Conservation (phyloP, 2,329 filamentous ascomycete species). For the Neospermospora avenae region DNA sequence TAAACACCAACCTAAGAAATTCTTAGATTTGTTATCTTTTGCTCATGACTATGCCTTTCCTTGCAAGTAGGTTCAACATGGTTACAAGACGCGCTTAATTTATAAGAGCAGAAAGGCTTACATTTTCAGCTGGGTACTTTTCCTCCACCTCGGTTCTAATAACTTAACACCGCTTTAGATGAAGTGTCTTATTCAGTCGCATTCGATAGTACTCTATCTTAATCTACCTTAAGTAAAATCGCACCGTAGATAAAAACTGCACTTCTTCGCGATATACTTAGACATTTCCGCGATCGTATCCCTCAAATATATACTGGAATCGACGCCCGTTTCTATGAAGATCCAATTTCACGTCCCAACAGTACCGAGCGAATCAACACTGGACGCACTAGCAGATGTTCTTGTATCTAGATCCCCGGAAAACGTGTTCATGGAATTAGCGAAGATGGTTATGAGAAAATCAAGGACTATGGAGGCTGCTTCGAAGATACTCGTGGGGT, state of each 20-base stretch:
- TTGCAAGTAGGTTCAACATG: too few relatives aligned
- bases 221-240: not conserved
- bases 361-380: constrained; percentile 51
- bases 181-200: too few relatives aligned
- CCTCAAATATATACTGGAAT: constrained; percentile 33
- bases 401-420: constrained; percentile 28
- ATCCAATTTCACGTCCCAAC: constrained; percentile 53
- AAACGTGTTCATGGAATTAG: constrained; percentile 30
- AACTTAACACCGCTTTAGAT: too few relatives aligned
- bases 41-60: too few relatives aligned
- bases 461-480: constrained; percentile 12
- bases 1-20: too few relatives aligned
- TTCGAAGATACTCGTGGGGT: not conserved
- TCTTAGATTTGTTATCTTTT: too few relatives aligned
- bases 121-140: too few relatives aligned
- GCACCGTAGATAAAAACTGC: constrained; percentile 1
- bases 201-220: too few relatives aligned
- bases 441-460: constrained; percentile 24
- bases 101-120: too few relatives aligned
- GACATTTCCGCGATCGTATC: constrained; percentile 3
- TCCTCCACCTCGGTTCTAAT: too few relatives aligned
- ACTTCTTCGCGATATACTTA: constrained; percentile 3
- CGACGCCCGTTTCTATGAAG: constrained; percentile 40
- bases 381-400: constrained; percentile 36
- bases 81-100: too few relatives aligned